Percentiles rank a stretch among this genome's conserved stretches.
Conservation (phyloP, 169 alveolate species). For the Theileria parva region DNA sequence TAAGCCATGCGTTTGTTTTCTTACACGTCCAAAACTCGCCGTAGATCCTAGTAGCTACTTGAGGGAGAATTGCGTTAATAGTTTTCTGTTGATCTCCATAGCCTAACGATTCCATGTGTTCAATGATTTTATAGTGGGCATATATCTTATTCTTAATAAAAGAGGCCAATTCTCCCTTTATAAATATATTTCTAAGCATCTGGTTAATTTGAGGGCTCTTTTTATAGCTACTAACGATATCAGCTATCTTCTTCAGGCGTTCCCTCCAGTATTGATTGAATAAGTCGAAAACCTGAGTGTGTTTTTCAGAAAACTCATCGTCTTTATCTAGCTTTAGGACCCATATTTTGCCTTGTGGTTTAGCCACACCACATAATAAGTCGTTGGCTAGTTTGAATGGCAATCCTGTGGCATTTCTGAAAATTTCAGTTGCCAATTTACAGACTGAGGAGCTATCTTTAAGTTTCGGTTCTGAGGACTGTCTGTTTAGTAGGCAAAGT, state of each 20-base stretch:
- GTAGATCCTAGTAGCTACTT: slow-evolving; percentile 43
- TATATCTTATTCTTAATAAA: slow-evolving; percentile 33
- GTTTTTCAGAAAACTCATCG: slow-evolving; percentile 22
- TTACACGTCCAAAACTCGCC: background rate
- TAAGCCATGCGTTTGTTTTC: background rate
- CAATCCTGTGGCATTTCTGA: slow-evolving; percentile 51
- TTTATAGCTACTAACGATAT: slow-evolving; percentile 29
- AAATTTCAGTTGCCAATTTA: slow-evolving; percentile 43
- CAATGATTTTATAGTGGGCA: slow-evolving; percentile 34
- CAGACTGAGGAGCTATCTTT: slow-evolving; percentile 48
- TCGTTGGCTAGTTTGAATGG: slow-evolving; percentile 52
- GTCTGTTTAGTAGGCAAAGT: slow-evolving; percentile 39
- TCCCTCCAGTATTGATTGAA: slow-evolving; percentile 44
- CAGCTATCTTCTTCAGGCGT: slow-evolving; percentile 36
- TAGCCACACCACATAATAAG: slow-evolving; percentile 40
- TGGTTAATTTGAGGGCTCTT: slow-evolving; percentile 33
- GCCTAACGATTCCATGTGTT: slow-evolving; percentile 36
- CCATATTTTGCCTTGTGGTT: slow-evolving; percentile 61
- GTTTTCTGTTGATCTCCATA: slow-evolving; percentile 33
- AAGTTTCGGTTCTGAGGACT: slow-evolving; percentile 26
- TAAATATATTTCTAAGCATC: slow-evolving; percentile 38
- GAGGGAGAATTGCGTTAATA: slow-evolving; percentile 36
- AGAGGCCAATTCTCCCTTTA: slow-evolving; percentile 30
- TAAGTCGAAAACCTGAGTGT: slow-evolving; percentile 25
- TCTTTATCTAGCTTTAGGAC: slow-evolving; percentile 48